Conservation (phyloP, 2,329 filamentous ascomycete genomes). For the Chrysoporthe austroafricana region DNA sequence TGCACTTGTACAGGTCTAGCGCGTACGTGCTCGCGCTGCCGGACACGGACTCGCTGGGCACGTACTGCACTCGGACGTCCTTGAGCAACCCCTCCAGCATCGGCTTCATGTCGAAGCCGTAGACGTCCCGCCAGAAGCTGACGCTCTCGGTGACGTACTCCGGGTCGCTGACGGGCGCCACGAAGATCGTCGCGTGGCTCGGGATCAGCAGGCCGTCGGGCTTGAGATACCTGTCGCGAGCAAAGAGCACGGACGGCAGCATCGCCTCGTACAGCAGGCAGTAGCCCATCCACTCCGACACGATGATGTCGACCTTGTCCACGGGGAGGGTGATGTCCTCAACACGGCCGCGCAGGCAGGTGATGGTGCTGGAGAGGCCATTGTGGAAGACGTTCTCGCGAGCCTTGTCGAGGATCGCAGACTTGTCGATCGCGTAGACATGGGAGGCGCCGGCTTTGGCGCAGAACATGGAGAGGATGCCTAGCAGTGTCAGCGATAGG, state of each 20-base stretch:
- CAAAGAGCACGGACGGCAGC: constrained; percentile 89
- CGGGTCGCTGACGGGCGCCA: constrained; percentile 78
- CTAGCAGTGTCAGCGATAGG: constrained; percentile 36
- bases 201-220: constrained; percentile 83
- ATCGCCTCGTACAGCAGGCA: constrained; percentile 92
- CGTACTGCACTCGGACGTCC: constrained; percentile 77
- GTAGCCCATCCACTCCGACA: constrained; percentile 99
- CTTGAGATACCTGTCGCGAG: constrained; percentile 83
- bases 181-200: constrained; percentile 79
- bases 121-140: constrained; percentile 87
- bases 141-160: constrained; percentile 80
- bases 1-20: constrained; percentile 76
- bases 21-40: constrained; percentile 69
- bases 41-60: constrained; percentile 64
- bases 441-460: constrained; percentile 84
- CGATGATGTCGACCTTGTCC: constrained; percentile 85
- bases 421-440: constrained; percentile 92
- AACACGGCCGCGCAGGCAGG: constrained; percentile 80
- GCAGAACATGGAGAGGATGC: constrained; percentile 93
- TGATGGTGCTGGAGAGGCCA: constrained; percentile 72
- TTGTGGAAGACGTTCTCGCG: constrained; percentile 85
- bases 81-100: constrained; percentile 85
- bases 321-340: constrained; percentile 84
- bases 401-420: constrained; percentile 85
- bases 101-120: constrained; percentile 90